A percentile compares a stretch with the other conserved stretches of the same genome.
phyloP scores from a whole-genome alignment of 495 filamentous ascomycete species.

The Aspergillus steynii region DNA sequence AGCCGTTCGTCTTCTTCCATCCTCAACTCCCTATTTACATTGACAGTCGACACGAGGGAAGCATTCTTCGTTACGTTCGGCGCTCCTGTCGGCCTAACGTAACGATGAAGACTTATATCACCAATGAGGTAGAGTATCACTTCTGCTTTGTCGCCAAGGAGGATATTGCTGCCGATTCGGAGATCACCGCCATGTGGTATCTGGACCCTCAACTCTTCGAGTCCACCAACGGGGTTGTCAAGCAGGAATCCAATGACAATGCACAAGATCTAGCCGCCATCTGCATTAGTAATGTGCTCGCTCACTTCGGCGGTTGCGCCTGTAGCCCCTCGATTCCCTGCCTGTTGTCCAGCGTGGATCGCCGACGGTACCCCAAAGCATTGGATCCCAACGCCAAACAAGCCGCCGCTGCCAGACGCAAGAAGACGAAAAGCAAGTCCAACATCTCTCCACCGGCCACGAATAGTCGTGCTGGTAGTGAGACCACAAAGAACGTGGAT shows the following conservation, averaged over 20 bases:
- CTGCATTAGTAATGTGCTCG: constrained; percentile 72
- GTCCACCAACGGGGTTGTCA: constrained; percentile 48
- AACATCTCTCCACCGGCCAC: constrained; percentile 68
- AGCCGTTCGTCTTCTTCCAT: constrained; percentile 85
- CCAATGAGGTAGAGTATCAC: constrained; percentile 72
- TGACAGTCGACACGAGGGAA: constrained; percentile 84
- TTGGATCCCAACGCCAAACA: constrained; percentile 36
- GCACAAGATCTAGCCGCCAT: constrained; percentile 48
- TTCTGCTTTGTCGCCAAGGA: constrained; percentile 86
- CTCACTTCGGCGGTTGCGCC: constrained; percentile 87
- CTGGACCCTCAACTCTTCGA: constrained; percentile 50
- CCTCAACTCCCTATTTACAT: constrained; percentile 83
- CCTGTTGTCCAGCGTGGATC: constrained; percentile 71
- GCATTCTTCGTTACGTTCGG: constrained; percentile 76
- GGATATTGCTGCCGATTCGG: constrained; percentile 61
- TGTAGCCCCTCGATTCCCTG: constrained; percentile 68
- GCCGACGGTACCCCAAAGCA: constrained; percentile 55
- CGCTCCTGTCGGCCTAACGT: constrained; percentile 89
- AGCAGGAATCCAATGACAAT: constrained; percentile 44
- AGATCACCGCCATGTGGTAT: constrained; percentile 70
- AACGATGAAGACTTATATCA: constrained; percentile 75
- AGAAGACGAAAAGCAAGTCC: constrained; percentile 61
- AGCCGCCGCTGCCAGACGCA: constrained; percentile 48
- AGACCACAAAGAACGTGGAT: constrained; percentile 54
- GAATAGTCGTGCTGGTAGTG: constrained; percentile 80